Base-by-base conservation (phyloP, 345 rosid genomes). In the Ceriops zippeliana region DNA sequence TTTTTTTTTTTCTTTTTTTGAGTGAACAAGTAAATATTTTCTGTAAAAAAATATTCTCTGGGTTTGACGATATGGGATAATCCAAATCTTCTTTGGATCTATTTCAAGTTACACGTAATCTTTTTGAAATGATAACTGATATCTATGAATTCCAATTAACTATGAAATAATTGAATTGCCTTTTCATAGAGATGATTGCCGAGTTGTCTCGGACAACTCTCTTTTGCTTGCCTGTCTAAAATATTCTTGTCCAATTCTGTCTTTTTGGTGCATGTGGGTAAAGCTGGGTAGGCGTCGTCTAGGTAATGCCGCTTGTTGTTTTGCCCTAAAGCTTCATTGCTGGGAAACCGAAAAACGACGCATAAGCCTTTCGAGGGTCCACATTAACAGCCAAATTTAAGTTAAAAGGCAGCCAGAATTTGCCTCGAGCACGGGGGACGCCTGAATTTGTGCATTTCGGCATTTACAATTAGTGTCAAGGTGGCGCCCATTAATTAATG, bases 131-230 rank as follows among this genome's bases (percentile, higher is more conserved):
- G 19, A 30, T 32, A 30, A 70, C 49, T 20, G 13, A 2, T 4
- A 58, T 31, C n/a, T 27, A 19, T 6, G 46, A 32, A 24, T 9
- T 37, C 75, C 73, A 16, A 30, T 9, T 37, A 58, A 3, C 26
- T 31, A 46, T 56, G 31, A 66, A 57, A 63, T 67, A 52, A 58
- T 71, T 52, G 31, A 34, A 10, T 26, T 2, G 19, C 67, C 80
- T 70, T 76, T 80, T 70, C 67, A 24, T 19, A 30, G 58, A 19
- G 35, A 61, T 72, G 58, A 75, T 71, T 56, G 20, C 61, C 5
- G 7, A 16, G n/a, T 35, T 54, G 61, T 56, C 52, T 34, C 24
- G 24, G 19, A 9, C n/a, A 16, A 7, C n/a, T 32, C 22, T 27
- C 13, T 53, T 53, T 13, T 7, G 24, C 32, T 34, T 15, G 26